Evolutionary conservation across 257 asterid species (phyloP), one percentile per base, ranked within the genome.

Genomic region (Penstemon barbatus): DNA sequence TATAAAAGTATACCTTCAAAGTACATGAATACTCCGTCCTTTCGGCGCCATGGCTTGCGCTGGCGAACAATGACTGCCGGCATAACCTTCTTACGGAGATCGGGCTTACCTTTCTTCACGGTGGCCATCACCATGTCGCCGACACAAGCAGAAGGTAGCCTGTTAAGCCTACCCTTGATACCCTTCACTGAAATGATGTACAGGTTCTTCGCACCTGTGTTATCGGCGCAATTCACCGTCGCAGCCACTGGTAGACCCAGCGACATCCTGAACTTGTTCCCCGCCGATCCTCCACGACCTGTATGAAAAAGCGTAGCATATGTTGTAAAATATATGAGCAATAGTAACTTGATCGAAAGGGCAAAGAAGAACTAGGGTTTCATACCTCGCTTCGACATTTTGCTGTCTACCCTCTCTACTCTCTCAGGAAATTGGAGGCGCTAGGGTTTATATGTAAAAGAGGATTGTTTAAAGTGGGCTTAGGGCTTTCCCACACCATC

Each of bases 61-160:
- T 83, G 88, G 1, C 88, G 78, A 61, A 83, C 85, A 9, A 83
- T 71, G 41, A 80, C 85, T 2, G 88, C 88, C 0, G 85, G 83
- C 88, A 83, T 83, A 48, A 83, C 88, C 82, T 83, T 83, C 83
- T 83, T 83, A 66, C 85, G 78, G 36, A 83, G 85, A 33, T 83
- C 87, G 8, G 87, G 85, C 61, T 83, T 83, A 10, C 85, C 85
- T 71, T 83, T 80, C 75, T 83, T 83, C 38, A 83, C 87, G 7
- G 85, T 83, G 50, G 87, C 85, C 88, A 83, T 83, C 4, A 80
- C 87, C 85, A 83, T 83, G 48, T 83, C 87, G 44, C 87, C 85
- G 37, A 83, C 83, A 38, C 87, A 83, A 52, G 85, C 87, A 5
- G 85, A 80, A 2, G 87, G 87, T 33, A 83, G 77, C 80, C 87